Base-by-base conservation (phyloP, 108 stramenopile genomes). In the Mediolabrus comicus region DNA sequence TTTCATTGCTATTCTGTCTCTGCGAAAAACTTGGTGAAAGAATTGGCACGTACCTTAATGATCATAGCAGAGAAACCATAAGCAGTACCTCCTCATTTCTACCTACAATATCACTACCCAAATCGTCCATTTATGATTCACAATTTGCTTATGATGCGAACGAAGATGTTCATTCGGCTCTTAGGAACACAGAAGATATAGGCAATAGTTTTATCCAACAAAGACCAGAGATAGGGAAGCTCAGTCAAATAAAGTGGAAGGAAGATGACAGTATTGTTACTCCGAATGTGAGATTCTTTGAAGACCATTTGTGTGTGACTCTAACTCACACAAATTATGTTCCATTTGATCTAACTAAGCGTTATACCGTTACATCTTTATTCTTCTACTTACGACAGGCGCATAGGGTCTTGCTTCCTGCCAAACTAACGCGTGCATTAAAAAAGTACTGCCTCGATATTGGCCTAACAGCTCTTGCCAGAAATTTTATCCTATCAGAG, bases 391-490 rank as follows among this genome's bases (percentile, higher is more conserved):
- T 2, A 30, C n/a, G 2, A 35, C 14, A 22, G 26, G 66, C 54
- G n/a, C 55, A 67, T 39, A 55, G 66, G 16, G 53, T 67, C 6
- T 52, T 53, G 10, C 33, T 70, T 35, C 69, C 69, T 4, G 5
- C 69, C 19, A 22, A 62, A 36, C 35, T 70, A 22, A 61, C 57
- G 2, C 46, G 31, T 54, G 69, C 51, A 29, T 32, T 70, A 3
- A 70, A 70, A 5, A 49, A 33, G 4, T 61, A 61, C 28, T 60
- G 69, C 12, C 38, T 49, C 61, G 12, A 25, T 12, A 29, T 61
- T 35, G 69, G 69, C 2, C 25, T 70, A 34, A 70, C 69, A 22
- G 59, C 43, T 0, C 59, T 61, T 24, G 53, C 69, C 30, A 35
- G 59, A 17, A 26, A 53, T 31, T 70, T 38, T 25, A 70, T 70